Conservation (phyloP, 2,329 filamentous ascomycete genomes). For the Penicillium capsulatum region DNA sequence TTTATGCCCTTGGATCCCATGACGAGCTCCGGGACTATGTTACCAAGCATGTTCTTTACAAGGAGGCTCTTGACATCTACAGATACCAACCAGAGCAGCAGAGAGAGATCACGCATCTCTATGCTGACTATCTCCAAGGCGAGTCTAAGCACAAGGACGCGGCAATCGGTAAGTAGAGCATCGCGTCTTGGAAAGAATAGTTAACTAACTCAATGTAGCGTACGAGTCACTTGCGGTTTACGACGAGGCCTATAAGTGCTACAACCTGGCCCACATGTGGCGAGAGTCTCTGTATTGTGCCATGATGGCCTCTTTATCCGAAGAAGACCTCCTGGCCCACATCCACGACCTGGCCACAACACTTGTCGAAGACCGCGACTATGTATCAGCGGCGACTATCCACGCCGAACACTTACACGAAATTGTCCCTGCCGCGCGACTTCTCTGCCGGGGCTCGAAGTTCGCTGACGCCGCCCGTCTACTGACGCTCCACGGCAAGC, state of each 20-base stretch:
- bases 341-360: slow-evolving; percentile 73
- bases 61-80: slow-evolving; percentile 71
- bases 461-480: slow-evolving; percentile 88
- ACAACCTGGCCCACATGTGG: slow-evolving; percentile 82
- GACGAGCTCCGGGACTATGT: slow-evolving; percentile 75
- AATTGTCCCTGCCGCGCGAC: slow-evolving; percentile 64
- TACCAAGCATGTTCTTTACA: slow-evolving; percentile 74
- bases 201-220: slow-evolving; percentile 41
- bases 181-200: background rate
- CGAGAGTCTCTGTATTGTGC: slow-evolving; percentile 83
- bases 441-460: slow-evolving; percentile 79
- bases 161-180: slow-evolving; percentile 54
- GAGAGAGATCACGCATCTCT: slow-evolving; percentile 66
- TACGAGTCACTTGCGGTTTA: slow-evolving; percentile 82
- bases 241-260: slow-evolving; percentile 70
- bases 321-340: slow-evolving; percentile 60
- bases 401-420: slow-evolving; percentile 76
- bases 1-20: slow-evolving; percentile 69
- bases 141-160: slow-evolving; percentile 79
- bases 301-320: slow-evolving; percentile 60
- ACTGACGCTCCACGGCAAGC: slow-evolving; percentile 56
- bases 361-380: slow-evolving; percentile 75
- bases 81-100: slow-evolving; percentile 71
- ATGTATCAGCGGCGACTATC: slow-evolving; percentile 71
- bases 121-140: slow-evolving; percentile 71